phyloP scores from a whole-genome alignment of 768 basidiomycete genomes.

The Phlebiopsis gigantea region DNA sequence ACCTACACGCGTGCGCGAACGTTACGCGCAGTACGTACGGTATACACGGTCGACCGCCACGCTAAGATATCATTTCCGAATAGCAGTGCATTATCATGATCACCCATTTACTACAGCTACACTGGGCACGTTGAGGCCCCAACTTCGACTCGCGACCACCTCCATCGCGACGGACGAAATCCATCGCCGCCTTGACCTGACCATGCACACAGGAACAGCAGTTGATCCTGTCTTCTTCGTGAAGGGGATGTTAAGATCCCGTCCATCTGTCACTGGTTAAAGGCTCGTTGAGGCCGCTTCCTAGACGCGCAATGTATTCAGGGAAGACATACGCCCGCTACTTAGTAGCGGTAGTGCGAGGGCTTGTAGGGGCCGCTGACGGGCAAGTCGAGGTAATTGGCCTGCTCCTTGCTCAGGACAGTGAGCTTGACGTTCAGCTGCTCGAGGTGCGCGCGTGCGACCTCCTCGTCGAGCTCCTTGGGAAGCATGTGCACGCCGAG shows the following conservation, averaged over 20 bases:
- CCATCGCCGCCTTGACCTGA: constrained; percentile 14
- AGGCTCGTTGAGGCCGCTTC: constrained; percentile 55
- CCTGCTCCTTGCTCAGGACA: constrained; percentile 62
- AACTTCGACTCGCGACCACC: constrained; percentile 15
- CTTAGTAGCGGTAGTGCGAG: constrained; percentile 59
- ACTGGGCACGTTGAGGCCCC: constrained; percentile 25
- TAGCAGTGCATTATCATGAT: constrained; percentile 1
- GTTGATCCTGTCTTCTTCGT: constrained; percentile 18
- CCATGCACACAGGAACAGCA: constrained; percentile 14
- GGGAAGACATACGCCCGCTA: constrained; percentile 15
- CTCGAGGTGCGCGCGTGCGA: constrained; percentile 91
- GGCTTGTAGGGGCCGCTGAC: constrained; percentile 76
- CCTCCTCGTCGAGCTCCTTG: constrained; percentile 98
- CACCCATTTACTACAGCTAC: not conserved
- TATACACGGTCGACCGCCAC: too few species aligned
- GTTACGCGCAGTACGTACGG: too few species aligned
- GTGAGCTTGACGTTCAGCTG: constrained; percentile 95
- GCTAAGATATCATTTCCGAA: not conserved
- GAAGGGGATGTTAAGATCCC: constrained; percentile 28
- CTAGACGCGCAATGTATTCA: constrained; percentile 12
- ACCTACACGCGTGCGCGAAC: too few species aligned
- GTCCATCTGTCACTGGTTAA: constrained; percentile 20
- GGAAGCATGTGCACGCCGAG: constrained; percentile 98
- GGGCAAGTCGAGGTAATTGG: constrained; percentile 89
- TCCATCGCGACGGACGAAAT: constrained; percentile 15